A percentile compares a stretch with the other conserved stretches of the same genome.
Evolutionary conservation across 345 rosid species (phyloP).

Genomic region (Bruguiera parviflora): DNA sequence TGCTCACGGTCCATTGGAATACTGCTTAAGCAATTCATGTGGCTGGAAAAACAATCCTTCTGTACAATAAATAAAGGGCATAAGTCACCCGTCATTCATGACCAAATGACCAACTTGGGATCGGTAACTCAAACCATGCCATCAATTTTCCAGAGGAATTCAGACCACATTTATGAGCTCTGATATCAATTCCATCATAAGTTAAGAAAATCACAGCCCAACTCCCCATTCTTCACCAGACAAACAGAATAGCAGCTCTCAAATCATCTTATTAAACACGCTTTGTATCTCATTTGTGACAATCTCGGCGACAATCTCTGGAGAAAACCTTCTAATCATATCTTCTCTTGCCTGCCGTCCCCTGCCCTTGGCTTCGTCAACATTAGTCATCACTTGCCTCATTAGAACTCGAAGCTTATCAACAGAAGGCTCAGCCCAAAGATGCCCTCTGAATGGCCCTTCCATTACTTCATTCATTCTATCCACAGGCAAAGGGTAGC

Average conservation of each 20-base stretch:
- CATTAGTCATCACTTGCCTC: conserved; percentile 53
- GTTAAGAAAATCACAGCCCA: no score
- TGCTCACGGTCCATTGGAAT: no score
- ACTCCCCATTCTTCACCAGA: no score
- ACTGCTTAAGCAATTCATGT: no score
- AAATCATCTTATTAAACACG: conserved; percentile 24
- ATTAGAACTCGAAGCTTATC: conserved; percentile 51
- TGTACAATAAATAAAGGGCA: background rate
- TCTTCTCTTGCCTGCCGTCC: conserved; percentile 67
- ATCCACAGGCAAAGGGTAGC: conserved; percentile 63
- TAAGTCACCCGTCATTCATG: background rate
- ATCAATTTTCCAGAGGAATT: no score
- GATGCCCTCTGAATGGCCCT: conserved; percentile 79
- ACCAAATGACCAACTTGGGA: background rate
- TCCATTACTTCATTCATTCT: conserved; percentile 59
- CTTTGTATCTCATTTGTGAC: conserved; percentile 44
- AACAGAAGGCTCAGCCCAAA: conserved; percentile 75
- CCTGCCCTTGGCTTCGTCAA: conserved; percentile 51
- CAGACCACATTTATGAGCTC: background rate
- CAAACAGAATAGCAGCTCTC: background rate
- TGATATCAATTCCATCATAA: background rate
- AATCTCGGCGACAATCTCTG: conserved; percentile 55
- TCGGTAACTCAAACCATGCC: background rate
- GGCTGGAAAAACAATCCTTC: no score
- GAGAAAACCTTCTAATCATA: conserved; percentile 70